Conservation (phyloP, 2,329 filamentous ascomycete species). For the Akanthomyces lecanii region DNA sequence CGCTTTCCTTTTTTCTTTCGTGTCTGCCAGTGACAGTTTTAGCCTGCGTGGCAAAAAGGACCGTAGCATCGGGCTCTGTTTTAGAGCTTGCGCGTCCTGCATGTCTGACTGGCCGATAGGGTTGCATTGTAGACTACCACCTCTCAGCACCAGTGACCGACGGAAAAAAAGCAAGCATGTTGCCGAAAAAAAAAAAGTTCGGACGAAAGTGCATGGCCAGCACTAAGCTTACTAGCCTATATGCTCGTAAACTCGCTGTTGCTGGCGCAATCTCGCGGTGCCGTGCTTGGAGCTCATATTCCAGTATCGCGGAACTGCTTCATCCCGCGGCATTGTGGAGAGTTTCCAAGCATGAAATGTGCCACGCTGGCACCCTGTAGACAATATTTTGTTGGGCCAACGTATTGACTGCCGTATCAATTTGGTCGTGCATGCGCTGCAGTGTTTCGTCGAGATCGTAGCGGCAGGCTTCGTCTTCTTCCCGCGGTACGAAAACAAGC, state of each 20-base stretch:
- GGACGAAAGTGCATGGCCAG: not conserved
- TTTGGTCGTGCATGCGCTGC: conserved; percentile 5
- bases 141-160: not conserved
- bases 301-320: not conserved
- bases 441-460: conserved; percentile 29
- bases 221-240: not conserved
- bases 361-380: conserved; percentile 36
- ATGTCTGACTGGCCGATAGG: conserved; percentile 11
- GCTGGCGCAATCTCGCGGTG: not conserved
- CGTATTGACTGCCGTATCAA: conserved; percentile 31
- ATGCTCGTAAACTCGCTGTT: not conserved
- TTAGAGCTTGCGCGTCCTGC: not conserved
- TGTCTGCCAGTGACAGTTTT: not conserved
- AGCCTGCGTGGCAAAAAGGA: not conserved
- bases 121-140: conserved; percentile 14
- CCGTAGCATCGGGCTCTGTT: not conserved
- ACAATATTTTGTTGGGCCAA: conserved; percentile 28
- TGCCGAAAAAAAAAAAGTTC: not conserved
- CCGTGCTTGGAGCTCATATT: not conserved
- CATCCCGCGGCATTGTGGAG: conserved; percentile 4
- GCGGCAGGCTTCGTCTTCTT: conserved; percentile 29
- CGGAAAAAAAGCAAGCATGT: not conserved
- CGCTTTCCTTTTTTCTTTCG: not conserved
- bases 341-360: conserved; percentile 29
- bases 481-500: conserved; percentile 41